Evolutionary conservation across 495 filamentous ascomycete genomes (phyloP).

Genomic region (Achaetomiella virescens): DNA sequence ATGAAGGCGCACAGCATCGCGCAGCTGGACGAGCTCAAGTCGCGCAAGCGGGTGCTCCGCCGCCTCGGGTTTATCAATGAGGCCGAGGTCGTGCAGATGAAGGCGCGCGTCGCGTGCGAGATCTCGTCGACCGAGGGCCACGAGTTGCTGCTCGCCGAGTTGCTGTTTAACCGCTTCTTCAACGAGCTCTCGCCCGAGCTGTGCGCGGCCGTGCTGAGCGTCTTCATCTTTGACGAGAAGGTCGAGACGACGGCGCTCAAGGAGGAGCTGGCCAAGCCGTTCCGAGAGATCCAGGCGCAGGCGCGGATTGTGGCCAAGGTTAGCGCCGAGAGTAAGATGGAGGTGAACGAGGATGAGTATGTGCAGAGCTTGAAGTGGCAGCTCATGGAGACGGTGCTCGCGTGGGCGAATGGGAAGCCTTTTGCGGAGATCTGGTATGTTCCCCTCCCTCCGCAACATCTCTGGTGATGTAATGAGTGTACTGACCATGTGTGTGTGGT

Average conservation of each 20-base stretch:
- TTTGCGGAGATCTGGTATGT: slow-evolving; percentile 95
- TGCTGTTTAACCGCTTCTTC: slow-evolving; percentile 96
- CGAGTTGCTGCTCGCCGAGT: slow-evolving; percentile 82
- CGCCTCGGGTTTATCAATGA: slow-evolving; percentile 96
- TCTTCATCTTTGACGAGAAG: slow-evolving; percentile 97
- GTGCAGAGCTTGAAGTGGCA: slow-evolving; percentile 79
- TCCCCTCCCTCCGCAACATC: background rate
- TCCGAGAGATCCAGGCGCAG: slow-evolving; percentile 74
- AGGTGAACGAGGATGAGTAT: slow-evolving; percentile 89
- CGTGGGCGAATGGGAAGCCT: slow-evolving; percentile 85
- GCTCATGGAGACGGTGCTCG: slow-evolving; percentile 92
- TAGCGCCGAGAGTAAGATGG: slow-evolving; percentile 84
- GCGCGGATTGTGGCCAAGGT: slow-evolving; percentile 86
- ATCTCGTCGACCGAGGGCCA: slow-evolving; percentile 80
- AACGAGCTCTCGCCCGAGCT: slow-evolving; percentile 87
- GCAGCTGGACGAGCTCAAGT: slow-evolving; percentile 93
- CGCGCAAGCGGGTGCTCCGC: slow-evolving; percentile 89
- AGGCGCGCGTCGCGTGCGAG: slow-evolving; percentile 94
- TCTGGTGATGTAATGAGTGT: background rate
- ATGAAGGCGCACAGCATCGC: slow-evolving; percentile 72
- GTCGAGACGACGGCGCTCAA: slow-evolving; percentile 64
- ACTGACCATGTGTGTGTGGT: background rate
- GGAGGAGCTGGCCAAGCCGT: slow-evolving; percentile 80
- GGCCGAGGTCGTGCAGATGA: slow-evolving; percentile 85
- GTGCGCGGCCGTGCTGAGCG: slow-evolving; percentile 75